Evolutionary conservation across 805 yeast genomes (phyloP), one percentile per base, ranked within the genome.

Genomic region (Cyberlindnera mrakii): DNA sequence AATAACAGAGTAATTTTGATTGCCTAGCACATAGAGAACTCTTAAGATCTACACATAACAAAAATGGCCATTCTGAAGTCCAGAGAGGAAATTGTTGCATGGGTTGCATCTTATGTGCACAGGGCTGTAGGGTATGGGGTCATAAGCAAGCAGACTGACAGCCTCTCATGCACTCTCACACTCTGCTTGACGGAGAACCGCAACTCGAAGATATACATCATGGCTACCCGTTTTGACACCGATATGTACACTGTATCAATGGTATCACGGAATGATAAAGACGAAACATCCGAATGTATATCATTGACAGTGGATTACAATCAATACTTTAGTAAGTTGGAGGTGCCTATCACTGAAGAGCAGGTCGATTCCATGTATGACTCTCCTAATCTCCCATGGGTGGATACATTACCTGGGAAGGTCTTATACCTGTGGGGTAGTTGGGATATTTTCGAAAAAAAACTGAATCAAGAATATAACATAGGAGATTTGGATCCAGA

Each of bases 81-180:
- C 3, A 30, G 19, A 15, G 35, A 16, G 9, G 41, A 39, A 6
- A 41, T 43, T 6, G 31, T 46, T 19, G 47, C 47, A 16, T 37
- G 32, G 18, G 29, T 39, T 9, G 33, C 47, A 8, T 33, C 50
- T n/a, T 37, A 35, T 16, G 17, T 42, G 4, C 46, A 46, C 27
- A 19, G 45, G 3, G 25, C 31, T 9, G 19, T 47, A 17, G 47
- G 49, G 6, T 43, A 33, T 16, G 19, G 19, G 20, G 29, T 41
- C 3, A n/a, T 25, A 16, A 18, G 11, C 9, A 30, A 15, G 17
- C 15, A 20, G 5, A 11, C 31, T 6, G 42, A 37, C 17, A 35
- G 37, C 6, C 33, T 30, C 4, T 25, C 41, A 2, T 27, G 23
- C 19, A 17, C 32, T 5, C 9, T 40, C 16, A 34, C 39, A 6